Evolutionary conservation across 345 rosid genomes (phyloP).

Genomic region (Salix brachista): DNA sequence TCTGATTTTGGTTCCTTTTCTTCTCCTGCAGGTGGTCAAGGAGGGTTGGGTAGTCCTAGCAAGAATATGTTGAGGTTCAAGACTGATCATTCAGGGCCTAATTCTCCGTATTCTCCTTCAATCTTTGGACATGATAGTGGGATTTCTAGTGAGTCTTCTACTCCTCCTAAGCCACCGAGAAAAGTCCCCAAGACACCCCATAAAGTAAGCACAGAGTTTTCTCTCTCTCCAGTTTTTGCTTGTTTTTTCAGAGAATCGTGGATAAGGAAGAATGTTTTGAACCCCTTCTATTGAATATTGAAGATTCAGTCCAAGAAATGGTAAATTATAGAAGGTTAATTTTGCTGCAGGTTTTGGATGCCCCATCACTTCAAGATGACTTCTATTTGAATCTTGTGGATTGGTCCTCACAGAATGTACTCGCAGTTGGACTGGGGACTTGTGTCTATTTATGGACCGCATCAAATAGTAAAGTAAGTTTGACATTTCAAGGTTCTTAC

Average conservation of each 20-base stretch:
- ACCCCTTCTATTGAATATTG: no score
- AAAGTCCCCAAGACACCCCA: constrained; percentile 97
- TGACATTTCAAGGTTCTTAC: neutral
- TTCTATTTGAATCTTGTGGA: constrained; percentile 95
- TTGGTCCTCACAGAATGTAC: constrained; percentile 97
- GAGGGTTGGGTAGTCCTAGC: constrained; percentile 55
- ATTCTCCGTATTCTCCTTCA: constrained; percentile 82
- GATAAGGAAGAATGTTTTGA: neutral
- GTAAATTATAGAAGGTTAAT: neutral
- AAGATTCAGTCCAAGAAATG: neutral
- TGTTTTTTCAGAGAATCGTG: neutral
- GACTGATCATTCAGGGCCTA: constrained; percentile 71
- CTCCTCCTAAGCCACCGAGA: constrained; percentile 80
- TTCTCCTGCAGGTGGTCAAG: constrained; percentile 75
- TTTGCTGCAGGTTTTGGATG: constrained; percentile 80
- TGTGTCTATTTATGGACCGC: constrained; percentile 98
- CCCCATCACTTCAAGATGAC: constrained; percentile 96
- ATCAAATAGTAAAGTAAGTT: constrained; percentile 85
- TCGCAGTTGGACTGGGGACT: constrained; percentile 92
- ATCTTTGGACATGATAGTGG: constrained; percentile 63
- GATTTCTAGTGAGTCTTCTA: constrained; percentile 55
- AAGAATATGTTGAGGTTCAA: constrained; percentile 84
- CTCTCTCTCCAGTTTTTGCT: neutral
- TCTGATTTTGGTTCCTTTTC: constrained; percentile 69
- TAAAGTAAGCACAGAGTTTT: constrained; percentile 45